These are phyloP conservation scores for Candolleomyces eurysporus DNA, from an alignment of 768 basidiomycete genomes.

Conservation along the genomic window DNA sequence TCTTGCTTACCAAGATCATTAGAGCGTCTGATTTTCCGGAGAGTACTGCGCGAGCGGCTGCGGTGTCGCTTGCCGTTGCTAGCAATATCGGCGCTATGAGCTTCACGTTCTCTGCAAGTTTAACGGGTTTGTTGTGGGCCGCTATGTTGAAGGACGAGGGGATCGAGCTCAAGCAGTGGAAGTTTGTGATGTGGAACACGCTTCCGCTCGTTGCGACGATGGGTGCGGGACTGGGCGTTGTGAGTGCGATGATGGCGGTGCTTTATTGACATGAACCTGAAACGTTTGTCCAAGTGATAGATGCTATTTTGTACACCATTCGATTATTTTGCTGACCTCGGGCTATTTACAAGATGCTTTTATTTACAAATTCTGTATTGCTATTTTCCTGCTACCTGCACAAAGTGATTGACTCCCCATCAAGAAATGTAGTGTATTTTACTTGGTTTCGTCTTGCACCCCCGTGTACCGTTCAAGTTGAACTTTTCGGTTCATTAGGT, in stretches of 20 bases:
- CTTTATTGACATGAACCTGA: constrained; percentile 17
- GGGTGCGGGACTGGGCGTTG: constrained; percentile 61
- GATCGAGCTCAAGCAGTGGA: constrained; percentile 53
- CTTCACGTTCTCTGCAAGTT: constrained; percentile 83
- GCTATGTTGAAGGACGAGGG: constrained; percentile 71
- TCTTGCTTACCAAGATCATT: constrained; percentile 80
- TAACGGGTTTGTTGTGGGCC: constrained; percentile 86
- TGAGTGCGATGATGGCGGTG: constrained; percentile 74
- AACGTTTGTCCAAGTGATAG: too few relatives aligned
- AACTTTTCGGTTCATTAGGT: too few relatives aligned
- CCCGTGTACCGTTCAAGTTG: too few relatives aligned
- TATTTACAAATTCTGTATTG: too few relatives aligned
- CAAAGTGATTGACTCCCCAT: too few relatives aligned
- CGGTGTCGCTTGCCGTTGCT: constrained; percentile 76
- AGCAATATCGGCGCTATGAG: constrained; percentile 91
- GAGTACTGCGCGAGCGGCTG: constrained; percentile 49
- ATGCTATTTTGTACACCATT: too few relatives aligned
- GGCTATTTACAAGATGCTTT: too few relatives aligned
- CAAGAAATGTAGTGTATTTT: too few relatives aligned
- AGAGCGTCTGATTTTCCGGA: constrained; percentile 39
- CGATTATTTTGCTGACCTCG: too few relatives aligned
- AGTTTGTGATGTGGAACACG: constrained; percentile 74
- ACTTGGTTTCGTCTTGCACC: too few relatives aligned
- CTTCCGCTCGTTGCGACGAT: constrained; percentile 67
- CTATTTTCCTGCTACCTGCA: too few relatives aligned